Evolutionary conservation across 73 alveolate genomes (phyloP), one percentile per base, ranked within the genome.

Genomic region (Paramecium tetraurelia): DNA sequence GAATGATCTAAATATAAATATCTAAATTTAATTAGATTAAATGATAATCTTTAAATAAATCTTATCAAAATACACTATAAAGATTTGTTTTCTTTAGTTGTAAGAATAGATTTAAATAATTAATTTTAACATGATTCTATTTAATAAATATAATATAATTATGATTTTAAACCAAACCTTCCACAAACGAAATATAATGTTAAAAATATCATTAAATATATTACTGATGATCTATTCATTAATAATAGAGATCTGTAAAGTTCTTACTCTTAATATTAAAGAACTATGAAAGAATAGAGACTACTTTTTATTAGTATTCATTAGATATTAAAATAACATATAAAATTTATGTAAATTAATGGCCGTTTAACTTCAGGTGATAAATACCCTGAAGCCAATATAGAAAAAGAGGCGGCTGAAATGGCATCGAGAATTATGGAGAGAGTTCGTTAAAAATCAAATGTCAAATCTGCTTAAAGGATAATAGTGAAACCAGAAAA

Each of bases 401-500:
- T 63, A 2, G 84, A 63, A 24, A 63, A 63, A 29, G 84, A 63
- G 21, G 84, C 84, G 24, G 84, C 84, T 63, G 84, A 63, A 63
- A 27, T 63, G 84, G 84, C 84, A 63, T 40, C 48, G 1, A 40
- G 48, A 12, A 40, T 40, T 27, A 63, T 63, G 84, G 48, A 63
- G 14, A 12, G 46, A 27, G 84, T 27, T 63, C 44, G 84, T 27
- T 18, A 63, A 63, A 63, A 63, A 63, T 24, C 16, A 31, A 63
- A 63, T 63, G 16, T 63, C 24, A 63, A 63, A 27, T 63, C 84
- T 10, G 10, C 84, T 7, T 14, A 63, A 63, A 63, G 50, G 14
- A 20, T 53, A 18, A 5, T 22, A 4, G 21, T 53, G 14, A 53
- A 53, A 20, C 11, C 14, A 22, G 46, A 63, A 12, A 14, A 7